phyloP scores from a whole-genome alignment of 306 rosid species.

The Phaseolus lunatus region DNA sequence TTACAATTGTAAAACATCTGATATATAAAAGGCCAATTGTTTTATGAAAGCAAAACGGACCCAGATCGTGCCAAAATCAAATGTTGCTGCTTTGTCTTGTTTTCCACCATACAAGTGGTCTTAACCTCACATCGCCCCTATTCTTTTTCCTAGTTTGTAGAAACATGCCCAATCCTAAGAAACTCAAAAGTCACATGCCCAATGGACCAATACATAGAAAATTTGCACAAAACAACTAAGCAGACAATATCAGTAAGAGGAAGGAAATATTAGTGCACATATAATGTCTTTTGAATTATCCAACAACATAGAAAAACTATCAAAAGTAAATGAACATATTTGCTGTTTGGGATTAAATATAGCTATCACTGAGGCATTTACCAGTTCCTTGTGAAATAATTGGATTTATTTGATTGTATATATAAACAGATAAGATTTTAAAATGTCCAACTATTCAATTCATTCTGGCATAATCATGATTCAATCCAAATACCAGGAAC shows the following conservation, averaged over 20 bases:
- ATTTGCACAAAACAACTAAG: constrained; percentile 12
- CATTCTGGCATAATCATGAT: constrained; percentile 12
- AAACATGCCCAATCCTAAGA: constrained; percentile 16
- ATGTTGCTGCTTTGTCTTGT: constrained; percentile 19
- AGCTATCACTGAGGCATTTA: neutral
- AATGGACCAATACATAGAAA: constrained; percentile 14
- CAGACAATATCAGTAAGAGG: neutral
- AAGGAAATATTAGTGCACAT: neutral
- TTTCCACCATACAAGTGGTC: constrained; percentile 10
- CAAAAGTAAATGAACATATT: constrained; percentile 3
- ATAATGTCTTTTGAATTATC: neutral
- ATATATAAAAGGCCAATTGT: neutral
- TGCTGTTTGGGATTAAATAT: constrained; percentile 1
- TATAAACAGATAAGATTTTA: constrained; percentile 24
- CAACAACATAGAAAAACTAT: too few species aligned
- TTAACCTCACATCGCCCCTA: neutral
- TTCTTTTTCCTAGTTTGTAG: neutral
- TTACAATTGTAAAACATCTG: constrained; percentile 14
- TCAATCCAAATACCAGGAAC: constrained; percentile 33
- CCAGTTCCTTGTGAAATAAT: constrained; percentile 30
- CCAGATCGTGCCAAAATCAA: constrained; percentile 25
- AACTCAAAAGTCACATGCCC: constrained; percentile 12
- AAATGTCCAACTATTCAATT: constrained; percentile 6
- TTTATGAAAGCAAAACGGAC: neutral
- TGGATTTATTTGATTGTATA: neutral